Evolutionary conservation across 768 basidiomycete genomes (phyloP).

Genomic region (Rhodocollybia butyracea): DNA sequence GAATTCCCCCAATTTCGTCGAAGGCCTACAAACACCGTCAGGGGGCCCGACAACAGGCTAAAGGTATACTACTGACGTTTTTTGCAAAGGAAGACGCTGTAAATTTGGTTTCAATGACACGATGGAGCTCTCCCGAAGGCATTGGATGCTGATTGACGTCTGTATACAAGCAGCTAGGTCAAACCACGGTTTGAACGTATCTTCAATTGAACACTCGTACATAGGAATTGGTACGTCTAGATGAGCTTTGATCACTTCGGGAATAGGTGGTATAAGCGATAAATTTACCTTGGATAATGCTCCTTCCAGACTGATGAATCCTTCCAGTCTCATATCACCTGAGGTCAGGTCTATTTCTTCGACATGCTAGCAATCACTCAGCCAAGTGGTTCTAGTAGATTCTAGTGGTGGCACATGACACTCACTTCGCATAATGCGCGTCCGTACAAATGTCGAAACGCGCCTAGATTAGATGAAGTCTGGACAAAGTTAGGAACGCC

Average conservation of each 20-base stretch:
- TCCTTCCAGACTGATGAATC: constrained; percentile 83
- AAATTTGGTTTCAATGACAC: constrained; percentile 63
- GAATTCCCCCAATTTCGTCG: constrained; percentile 58
- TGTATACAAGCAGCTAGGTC: constrained; percentile 23
- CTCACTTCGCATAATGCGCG: constrained; percentile 66
- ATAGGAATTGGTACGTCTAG: constrained; percentile 84
- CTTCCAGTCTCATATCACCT: constrained; percentile 58
- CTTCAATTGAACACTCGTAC: constrained; percentile 39
- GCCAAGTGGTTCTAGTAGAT: background rate
- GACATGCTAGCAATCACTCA: constrained; percentile 46
- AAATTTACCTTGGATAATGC: constrained; percentile 61
- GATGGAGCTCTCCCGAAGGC: constrained; percentile 58
- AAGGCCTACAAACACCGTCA: constrained; percentile 46
- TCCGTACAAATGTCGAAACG: constrained; percentile 77
- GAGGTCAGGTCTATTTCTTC: constrained; percentile 54
- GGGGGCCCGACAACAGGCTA: background rate
- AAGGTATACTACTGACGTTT: constrained; percentile 44
- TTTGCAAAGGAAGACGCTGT: constrained; percentile 68
- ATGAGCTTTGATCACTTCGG: constrained; percentile 11
- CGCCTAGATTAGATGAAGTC: constrained; percentile 60
- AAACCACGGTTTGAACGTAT: background rate
- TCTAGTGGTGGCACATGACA: constrained; percentile 5
- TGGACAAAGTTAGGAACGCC: constrained; percentile 22
- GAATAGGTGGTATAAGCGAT: background rate
- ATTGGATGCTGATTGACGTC: constrained; percentile 81